Percentiles rank a stretch among this genome's conserved stretches.
Conservation (phyloP, 345 rosid species). For the Pistacia vera region DNA sequence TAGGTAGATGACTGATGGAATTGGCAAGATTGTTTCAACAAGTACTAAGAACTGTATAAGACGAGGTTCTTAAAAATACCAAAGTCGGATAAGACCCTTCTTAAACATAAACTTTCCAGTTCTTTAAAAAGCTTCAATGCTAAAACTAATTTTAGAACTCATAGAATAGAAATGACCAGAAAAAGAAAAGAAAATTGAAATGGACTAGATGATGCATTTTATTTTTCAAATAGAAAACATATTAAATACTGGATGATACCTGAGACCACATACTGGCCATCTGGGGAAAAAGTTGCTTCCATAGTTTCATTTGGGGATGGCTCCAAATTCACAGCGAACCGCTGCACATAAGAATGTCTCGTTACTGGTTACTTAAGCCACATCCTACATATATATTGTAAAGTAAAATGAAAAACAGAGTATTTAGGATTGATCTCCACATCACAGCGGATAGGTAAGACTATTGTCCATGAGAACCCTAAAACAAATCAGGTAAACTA, state of each 20-base stretch:
- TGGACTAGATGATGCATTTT: not conserved
- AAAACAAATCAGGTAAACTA: conserved; percentile 16
- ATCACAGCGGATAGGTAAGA: not conserved
- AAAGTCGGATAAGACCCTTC: not conserved
- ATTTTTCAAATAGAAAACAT: not conserved
- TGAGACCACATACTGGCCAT: conserved; percentile 92
- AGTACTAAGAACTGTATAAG: not conserved
- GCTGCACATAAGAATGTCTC: conserved; percentile 46
- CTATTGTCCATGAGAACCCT: not conserved
- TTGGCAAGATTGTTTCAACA: not conserved
- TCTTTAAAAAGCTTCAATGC: not conserved
- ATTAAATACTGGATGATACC: conserved; percentile 43
- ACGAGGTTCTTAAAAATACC: not conserved
- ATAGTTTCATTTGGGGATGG: conserved; percentile 76
- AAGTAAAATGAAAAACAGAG: not conserved
- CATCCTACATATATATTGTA: not conserved
- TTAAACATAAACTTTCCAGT: not conserved
- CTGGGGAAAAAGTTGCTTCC: conserved; percentile 95
- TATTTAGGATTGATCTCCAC: not conserved
- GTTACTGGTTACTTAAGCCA: conserved; percentile 16
- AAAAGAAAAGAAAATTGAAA: not conserved
- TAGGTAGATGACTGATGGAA: not conserved
- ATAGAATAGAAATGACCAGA: not conserved
- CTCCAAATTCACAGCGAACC: conserved; percentile 90
- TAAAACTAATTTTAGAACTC: not conserved